Percentiles rank a stretch among this genome's conserved stretches.
Evolutionary conservation across 805 yeast species (phyloP).

Genomic region (Metschnikowia amazonensis): DNA sequence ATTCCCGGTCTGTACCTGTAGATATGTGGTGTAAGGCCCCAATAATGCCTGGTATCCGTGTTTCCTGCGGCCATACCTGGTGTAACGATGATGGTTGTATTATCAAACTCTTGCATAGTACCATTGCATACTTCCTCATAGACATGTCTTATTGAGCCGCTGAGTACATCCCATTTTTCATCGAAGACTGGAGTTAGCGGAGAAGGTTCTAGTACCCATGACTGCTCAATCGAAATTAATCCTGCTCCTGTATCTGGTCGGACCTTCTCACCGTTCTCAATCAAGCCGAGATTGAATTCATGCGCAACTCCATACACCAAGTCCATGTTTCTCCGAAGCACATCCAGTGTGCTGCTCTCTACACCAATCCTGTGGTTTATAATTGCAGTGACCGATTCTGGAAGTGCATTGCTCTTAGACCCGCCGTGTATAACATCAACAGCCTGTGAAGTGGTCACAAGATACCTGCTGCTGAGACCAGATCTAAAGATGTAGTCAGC

Average conservation of each 20-base stretch:
- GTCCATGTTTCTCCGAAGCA: conserved; percentile 22
- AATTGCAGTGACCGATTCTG: conserved; percentile 28
- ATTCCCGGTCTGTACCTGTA: conserved; percentile 54
- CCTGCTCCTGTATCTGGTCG: conserved; percentile 5
- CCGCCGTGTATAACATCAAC: conserved; percentile 34
- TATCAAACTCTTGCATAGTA: conserved; percentile 18
- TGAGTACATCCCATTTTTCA: conserved; percentile 38
- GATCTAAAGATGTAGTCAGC: conserved; percentile 16
- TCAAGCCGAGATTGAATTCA: conserved; percentile 8
- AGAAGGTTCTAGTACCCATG: conserved; percentile 11
- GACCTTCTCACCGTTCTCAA: conserved; percentile 8
- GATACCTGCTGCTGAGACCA: conserved; percentile 23
- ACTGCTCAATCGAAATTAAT: conserved; percentile 4
- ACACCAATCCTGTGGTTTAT: conserved; percentile 36
- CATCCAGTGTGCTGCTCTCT: conserved; percentile 26
- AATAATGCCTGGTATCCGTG: conserved; percentile 66
- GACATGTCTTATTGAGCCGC: conserved; percentile 44
- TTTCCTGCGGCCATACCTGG: conserved; percentile 67
- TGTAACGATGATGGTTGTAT: conserved; percentile 38
- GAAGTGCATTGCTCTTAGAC: conserved; percentile 38
- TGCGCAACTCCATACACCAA: conserved; percentile 23
- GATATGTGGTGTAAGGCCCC: conserved; percentile 58
- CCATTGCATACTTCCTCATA: conserved; percentile 41
- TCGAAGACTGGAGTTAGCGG: conserved; percentile 21
- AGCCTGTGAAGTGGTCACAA: conserved; percentile 34